Evolutionary conservation across 768 basidiomycete genomes (phyloP), one percentile per base, ranked within the genome.

Genomic region (Calocera viscosa): DNA sequence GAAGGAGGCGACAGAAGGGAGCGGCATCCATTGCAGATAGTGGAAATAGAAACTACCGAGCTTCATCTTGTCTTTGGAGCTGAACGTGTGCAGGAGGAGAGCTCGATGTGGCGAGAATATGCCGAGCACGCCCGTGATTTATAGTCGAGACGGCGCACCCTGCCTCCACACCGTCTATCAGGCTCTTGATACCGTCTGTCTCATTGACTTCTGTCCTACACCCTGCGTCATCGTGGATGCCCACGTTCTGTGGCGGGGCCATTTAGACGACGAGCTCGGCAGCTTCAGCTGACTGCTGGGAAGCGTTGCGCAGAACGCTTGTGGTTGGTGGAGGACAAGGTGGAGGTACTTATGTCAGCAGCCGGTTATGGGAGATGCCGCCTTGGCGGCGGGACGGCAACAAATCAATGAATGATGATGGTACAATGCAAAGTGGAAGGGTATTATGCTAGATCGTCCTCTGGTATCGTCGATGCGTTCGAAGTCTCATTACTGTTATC

Each of bases 11-110:
- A 60, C 53, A 19, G 53, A 60, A 26, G 53, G 53, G 26, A 60
- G 53, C 7, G 53, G 53, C 30, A 60, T 60, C 53, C 53, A 60
- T 60, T 60, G 53, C 53, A 60, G 53, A 60, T 60, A 60, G 53
- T 60, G 53, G 30, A 60, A 60, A 26, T 60, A 60, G 26, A 60
- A 2, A 19, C 26, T 60, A 5, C 53, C 53, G 53, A 60, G 26
- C 53, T 60, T 60, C 53, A 60, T 60, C 2, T 30, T 60, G 43
- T 5, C 7, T 14, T 5, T 38, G 35, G 14, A 38, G n/a, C n/a
- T 38, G 35, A 38, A 38, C 7, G 14, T 38, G 14, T 5, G 35
- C 35, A 38, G 35, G 35, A 38, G 14, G 35, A 38, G 35, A 38
- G 7, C 14, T 5, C 35, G 35, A 47, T 47, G 43, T 3, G 19